Percentiles rank a stretch among this genome's conserved stretches.
Evolutionary conservation across 2,329 filamentous ascomycete genomes (phyloP).

Genomic region (Escovopsis sp.): DNA sequence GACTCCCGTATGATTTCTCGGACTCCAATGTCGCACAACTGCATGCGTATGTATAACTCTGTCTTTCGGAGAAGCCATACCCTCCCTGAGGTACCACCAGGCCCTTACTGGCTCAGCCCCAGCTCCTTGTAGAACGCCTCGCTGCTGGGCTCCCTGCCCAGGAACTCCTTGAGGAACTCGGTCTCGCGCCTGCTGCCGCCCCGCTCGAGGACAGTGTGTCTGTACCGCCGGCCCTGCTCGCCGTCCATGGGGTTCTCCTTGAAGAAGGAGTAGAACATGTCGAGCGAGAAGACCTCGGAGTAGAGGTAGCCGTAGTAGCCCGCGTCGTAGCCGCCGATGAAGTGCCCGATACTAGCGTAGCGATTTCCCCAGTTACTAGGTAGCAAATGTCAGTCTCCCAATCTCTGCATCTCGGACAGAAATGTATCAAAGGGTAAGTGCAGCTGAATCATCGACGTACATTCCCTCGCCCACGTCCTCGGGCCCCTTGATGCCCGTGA

Average conservation of each 20-base stretch:
- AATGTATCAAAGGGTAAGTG: background rate
- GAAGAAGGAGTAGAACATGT: conserved; percentile 78
- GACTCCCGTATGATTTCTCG: too few species aligned
- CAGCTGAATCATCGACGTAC: conserved; percentile 23
- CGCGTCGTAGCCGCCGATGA: conserved; percentile 74
- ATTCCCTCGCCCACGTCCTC: conserved; percentile 45
- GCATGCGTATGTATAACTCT: too few species aligned
- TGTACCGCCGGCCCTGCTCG: conserved; percentile 58
- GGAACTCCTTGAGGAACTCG: conserved; percentile 62
- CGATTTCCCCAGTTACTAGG: conserved; percentile 57
- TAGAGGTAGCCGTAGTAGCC: conserved; percentile 68
- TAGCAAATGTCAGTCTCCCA: conserved; percentile 18
- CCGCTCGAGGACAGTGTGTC: conserved; percentile 63
- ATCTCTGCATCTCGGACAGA: background rate
- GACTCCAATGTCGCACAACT: too few species aligned
- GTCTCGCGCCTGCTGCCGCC: conserved; percentile 72
- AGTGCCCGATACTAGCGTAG: conserved; percentile 66
- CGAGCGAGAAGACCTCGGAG: conserved; percentile 66
- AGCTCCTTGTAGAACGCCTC: conserved; percentile 73
- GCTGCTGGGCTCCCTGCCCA: conserved; percentile 60
- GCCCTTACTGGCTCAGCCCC: conserved; percentile 23
- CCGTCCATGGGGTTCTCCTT: conserved; percentile 65
- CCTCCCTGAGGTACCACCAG: too few species aligned
- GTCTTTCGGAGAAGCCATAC: too few species aligned
- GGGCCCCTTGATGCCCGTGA: conserved; percentile 59